Evolutionary conservation across 768 basidiomycete species (phyloP), one percentile per base, ranked within the genome.

Genomic region (Suillus plorans): DNA sequence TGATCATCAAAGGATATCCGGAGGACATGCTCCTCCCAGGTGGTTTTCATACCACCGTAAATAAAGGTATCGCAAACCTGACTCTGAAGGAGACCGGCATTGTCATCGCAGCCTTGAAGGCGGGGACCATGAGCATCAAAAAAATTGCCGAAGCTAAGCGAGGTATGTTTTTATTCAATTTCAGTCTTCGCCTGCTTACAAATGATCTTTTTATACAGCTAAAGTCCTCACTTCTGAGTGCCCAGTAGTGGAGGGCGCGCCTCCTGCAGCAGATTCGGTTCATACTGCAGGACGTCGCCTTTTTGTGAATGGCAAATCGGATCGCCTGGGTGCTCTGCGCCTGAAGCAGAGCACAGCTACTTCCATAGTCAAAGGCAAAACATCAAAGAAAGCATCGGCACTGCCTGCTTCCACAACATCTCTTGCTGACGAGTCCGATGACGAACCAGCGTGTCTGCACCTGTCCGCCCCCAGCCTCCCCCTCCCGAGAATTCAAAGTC

Each of bases 1-100:
- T 60, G n/a, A 4, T 60, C 58, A 60, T 60, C 25, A 44, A 60
- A 13, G 39, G 59, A 7, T 60, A 60, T 60, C 59, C 10, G 6
- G 25, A 60, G 4, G 39, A 60, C 3, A 39, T 60, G 25, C 31
- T 60, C 8, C 37, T 60, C 39, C 59, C 59, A 4, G 36, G 59
- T 2, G 59, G 20, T 0, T 5, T 44, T 2, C 31, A 41, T 22
- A 22, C 59, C 14, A 22, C 10, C 2, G 1, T 2, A 1, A 49
- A 49, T 22, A 60, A 60, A 44, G 59, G 59, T 6, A 60, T 60
- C 6, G 28, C 37, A 0, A 41, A 60, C 18, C 18, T 60, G 39
- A 37, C 36, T 22, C 39, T 60, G 8, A 44, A 37, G 37, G 59
- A 60, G 36, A 60, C 13, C 3, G 22, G 36, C 4, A 25, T 10